Evolutionary conservation across 257 asterid genomes (phyloP).

Genomic region (Jasminum sambac): DNA sequence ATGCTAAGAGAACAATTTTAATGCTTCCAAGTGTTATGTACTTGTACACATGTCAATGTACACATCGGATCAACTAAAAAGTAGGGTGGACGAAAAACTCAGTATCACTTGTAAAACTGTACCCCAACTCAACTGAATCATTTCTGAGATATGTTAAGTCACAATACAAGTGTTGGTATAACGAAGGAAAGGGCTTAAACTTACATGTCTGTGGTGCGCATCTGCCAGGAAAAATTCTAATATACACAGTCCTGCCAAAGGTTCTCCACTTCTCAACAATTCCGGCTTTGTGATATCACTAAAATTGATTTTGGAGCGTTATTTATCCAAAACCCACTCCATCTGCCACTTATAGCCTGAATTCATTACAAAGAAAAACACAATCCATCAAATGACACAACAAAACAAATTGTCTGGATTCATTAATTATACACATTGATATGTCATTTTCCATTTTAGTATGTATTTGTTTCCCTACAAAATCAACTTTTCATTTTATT

Average conservation of each 20-base stretch:
- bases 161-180: background rate
- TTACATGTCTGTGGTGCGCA: slow-evolving; percentile 36
- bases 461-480: too few species aligned
- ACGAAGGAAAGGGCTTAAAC: slow-evolving; percentile 38
- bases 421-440: too few species aligned
- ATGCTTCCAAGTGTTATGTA: background rate
- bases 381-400: background rate
- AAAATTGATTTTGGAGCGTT: background rate
- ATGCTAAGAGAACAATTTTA: background rate
- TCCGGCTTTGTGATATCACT: slow-evolving; percentile 13
- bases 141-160: background rate
- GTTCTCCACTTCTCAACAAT: slow-evolving; percentile 34
- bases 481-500: too few species aligned
- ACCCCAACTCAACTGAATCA: background rate
- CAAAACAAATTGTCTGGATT: background rate
- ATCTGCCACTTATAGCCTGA: background rate
- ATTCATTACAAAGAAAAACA: background rate
- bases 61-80: background rate
- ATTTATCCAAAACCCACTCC: background rate
- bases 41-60: background rate
- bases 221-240: slow-evolving; percentile 43
- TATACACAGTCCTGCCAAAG: slow-evolving; percentile 43
- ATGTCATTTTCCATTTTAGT: too few species aligned
- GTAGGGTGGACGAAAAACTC: background rate
- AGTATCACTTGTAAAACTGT: background rate